These are phyloP conservation scores for Echium plantagineum DNA, from an alignment of 257 asterid genomes.

Conservation along the genomic window DNA sequence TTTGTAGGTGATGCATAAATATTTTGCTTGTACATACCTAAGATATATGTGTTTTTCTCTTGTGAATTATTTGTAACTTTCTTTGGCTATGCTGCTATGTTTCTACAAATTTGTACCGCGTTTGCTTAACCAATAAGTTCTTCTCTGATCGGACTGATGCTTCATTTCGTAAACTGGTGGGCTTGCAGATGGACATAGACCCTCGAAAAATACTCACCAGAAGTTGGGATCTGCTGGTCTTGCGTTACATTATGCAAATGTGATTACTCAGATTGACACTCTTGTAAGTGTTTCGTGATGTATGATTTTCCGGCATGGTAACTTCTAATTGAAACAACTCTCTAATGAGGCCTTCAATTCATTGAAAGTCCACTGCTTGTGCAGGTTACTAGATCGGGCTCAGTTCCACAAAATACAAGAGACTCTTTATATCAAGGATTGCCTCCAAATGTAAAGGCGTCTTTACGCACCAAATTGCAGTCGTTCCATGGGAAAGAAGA, in stretches of 20 bases:
- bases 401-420: slow-evolving; percentile 92
- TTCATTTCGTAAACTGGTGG: slow-evolving; percentile 4
- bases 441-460: slow-evolving; percentile 57
- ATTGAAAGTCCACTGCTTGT: slow-evolving; percentile 6
- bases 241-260: slow-evolving; percentile 91
- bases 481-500: slow-evolving; percentile 41
- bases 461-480: slow-evolving; percentile 46
- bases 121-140: not conserved
- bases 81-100: too few relatives aligned
- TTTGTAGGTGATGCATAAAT: too few relatives aligned
- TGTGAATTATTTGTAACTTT: too few relatives aligned
- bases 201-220: slow-evolving; percentile 39
- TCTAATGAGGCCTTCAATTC: not conserved
- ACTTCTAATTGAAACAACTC: not conserved
- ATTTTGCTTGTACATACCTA: too few relatives aligned
- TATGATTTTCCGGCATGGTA: not conserved
- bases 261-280: slow-evolving; percentile 82
- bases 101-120: too few relatives aligned
- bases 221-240: slow-evolving; percentile 89
- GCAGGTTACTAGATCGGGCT: slow-evolving; percentile 81
- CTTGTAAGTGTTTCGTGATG: slow-evolving; percentile 39
- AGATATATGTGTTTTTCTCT: not conserved
- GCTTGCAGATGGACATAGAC: slow-evolving; percentile 44
- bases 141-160: not conserved
- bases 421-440: slow-evolving; percentile 77